Base-by-base conservation (phyloP, 768 basidiomycete species). In the Arthromyces matolae region DNA sequence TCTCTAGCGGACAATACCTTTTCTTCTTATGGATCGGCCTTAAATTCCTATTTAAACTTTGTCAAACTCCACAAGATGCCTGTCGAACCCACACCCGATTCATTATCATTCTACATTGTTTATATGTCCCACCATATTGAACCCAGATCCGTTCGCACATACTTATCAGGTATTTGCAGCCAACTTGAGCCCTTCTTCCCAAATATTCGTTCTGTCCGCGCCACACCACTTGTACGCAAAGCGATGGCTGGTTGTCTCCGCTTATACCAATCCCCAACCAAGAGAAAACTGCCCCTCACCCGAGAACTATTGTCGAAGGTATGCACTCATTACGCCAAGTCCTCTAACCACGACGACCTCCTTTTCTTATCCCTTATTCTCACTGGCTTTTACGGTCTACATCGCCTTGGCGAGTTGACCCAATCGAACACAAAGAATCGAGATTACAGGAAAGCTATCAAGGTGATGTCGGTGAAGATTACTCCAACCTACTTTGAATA, bases 131-230 rank as follows among this genome's bases (percentile, higher is more conserved):
- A n/a, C 36, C 13, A 31, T 18, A 37, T 37, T 61, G 53, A 66
- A 37, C 71, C 73, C 0, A 14, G 39, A 0, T 70, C 71, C 8
- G 29, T 31, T 14, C 29, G 29, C 14, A 31, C 29, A 8, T 31
- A 31, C 14, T 31, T 31, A 14, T 8, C 29, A 14, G 29, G 29
- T 14, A 31, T 31, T 14, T 31, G 29, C 14, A 31, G 14, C 14
- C 29, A 31, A 31, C 29, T n/a, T 14, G 29, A 31, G 14, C 29
- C 8, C 29, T 31, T 8, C 29, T 8, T 8, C 29, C 8, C 8
- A 8, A 14, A 31, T 14, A 14, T 31, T 8, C 29, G 29, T 8
- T 8, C 8, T 8, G 14, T 8, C 14, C 29, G 29, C 8, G 8
- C 8, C 29, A 8, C 29, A 14, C 29, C 29, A 8, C 14, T 31